Percentiles rank a stretch among this genome's conserved stretches.
Evolutionary conservation across 1,284 basidiomycete species (phyloP).

Genomic region (Apiotrichum gamsii): DNA sequence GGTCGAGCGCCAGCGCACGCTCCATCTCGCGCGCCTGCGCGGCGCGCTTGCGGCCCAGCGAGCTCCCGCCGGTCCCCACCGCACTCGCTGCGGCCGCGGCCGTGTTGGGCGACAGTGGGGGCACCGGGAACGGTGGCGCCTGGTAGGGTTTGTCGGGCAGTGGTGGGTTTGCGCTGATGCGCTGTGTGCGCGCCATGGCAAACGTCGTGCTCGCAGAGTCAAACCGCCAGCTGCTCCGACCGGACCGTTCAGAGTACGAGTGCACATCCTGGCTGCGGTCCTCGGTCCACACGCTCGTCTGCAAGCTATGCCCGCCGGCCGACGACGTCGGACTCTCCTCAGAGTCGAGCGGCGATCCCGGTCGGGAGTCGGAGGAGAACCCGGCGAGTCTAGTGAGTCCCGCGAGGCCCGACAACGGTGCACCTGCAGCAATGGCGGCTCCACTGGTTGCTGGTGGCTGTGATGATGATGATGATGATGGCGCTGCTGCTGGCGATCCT

Average conservation of each 20-base stretch:
- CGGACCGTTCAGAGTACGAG: constrained; percentile 1
- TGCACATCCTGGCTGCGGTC: background rate
- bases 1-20: background rate
- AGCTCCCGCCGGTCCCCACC: background rate
- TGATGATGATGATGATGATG: background rate
- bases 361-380: background rate
- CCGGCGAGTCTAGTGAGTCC: no score
- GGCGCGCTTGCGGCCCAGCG: background rate
- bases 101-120: constrained; percentile 4
- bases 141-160: constrained; percentile 7
- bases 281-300: no score
- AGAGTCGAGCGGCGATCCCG: background rate
- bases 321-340: no score
- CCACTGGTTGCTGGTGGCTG: background rate
- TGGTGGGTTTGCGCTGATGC: constrained; percentile 4
- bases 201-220: constrained; percentile 2
- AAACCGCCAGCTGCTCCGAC: constrained; percentile 2
- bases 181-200: constrained; percentile 7
- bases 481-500: background rate
- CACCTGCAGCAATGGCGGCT: no score
- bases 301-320: no score
- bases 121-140: constrained; percentile 4
- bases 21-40: background rate
- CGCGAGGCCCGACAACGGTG: no score
- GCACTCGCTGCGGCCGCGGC: background rate